A percentile compares a stretch with the other conserved stretches of the same genome.
These are phyloP conservation scores for Cryptosporidium sp. DNA, from an alignment of 169 alveolate genomes.

Conservation along the genomic window DNA sequence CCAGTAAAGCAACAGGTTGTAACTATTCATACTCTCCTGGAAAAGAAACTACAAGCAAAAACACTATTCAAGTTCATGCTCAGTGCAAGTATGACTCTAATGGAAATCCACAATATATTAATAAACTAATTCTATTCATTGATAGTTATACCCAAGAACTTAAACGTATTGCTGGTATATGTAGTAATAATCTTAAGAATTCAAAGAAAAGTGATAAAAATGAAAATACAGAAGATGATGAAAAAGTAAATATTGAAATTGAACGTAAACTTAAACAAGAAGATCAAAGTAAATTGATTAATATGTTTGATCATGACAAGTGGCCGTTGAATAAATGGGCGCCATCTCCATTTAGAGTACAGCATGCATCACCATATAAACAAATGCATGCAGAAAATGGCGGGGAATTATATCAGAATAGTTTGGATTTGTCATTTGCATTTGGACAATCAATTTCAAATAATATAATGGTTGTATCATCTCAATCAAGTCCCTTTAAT, in stretches of 20 bases:
- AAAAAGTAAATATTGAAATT: background rate
- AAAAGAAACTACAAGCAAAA: constrained; percentile 15
- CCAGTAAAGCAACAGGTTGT: constrained; percentile 57
- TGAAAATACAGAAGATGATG: background rate
- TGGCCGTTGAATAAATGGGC: constrained; percentile 76
- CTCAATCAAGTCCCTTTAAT: constrained; percentile 62
- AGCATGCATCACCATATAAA: constrained; percentile 36
- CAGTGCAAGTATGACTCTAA: constrained; percentile 45
- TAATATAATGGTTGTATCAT: constrained; percentile 24
- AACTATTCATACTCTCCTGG: constrained; percentile 61
- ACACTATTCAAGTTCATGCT: constrained; percentile 55
- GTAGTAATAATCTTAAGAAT: constrained; percentile 3
- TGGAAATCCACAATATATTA: constrained; percentile 43
- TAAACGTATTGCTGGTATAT: constrained; percentile 54
- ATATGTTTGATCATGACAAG: constrained; percentile 41
- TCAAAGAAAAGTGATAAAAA: background rate
- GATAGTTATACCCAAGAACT: constrained; percentile 34
- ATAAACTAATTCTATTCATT: constrained; percentile 28
- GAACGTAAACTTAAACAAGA: constrained; percentile 10
- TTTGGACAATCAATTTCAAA: constrained; percentile 64
- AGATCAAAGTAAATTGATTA: constrained; percentile 29
- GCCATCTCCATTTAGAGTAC: constrained; percentile 74
- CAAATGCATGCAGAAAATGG: background rate
- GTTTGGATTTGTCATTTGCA: constrained; percentile 69
- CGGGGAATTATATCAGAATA: constrained; percentile 50